Evolutionary conservation across 805 yeast species (phyloP), one percentile per base, ranked within the genome.

Genomic region (Pichia californica): DNA sequence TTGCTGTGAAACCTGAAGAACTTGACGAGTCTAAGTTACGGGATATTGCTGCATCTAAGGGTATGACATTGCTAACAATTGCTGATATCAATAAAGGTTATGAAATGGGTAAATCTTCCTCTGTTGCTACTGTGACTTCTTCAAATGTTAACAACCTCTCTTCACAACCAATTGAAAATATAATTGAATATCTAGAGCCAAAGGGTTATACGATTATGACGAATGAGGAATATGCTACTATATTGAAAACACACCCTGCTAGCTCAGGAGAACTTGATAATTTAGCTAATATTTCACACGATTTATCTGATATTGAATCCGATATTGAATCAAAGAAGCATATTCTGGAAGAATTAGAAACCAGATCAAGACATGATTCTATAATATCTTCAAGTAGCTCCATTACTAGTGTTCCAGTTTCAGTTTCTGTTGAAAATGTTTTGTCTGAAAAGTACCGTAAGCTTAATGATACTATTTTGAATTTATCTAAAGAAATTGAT

Each of bases 121-220:
- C 41, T 13, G 30, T 31, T 31, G 48, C 41, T 6, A 46, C 52
- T 4, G 44, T 49, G 9, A 49, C 49, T 5, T 26, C 43, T 19
- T 43, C 39, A n/a, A 36, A 43, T 21, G 25, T 30, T 16, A 29
- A 38, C 29, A 33, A 20, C 14, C 13, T 44, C 18, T 19, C 41
- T 7, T 44, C 41, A 3, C 66, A 69, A 6, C 41, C 65, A 7
- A 25, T 64, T 11, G 60, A 55, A 7, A 54, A 46, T 32, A 52
- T 66, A 30, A 38, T 48, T 7, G 36, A 52, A 8, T 49, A 50
- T 26, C 48, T 55, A 45, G 36, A 47, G 11, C 43, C 38, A 2
- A 43, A 52, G 27, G 70, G 67, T 5, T 56, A 55, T 31, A 50
- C 44, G 13, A 48, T 59, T 19, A 15, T 61, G 13, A 49, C 57